Evolutionary conservation across 2,329 filamentous ascomycete species (phyloP).

Genomic region (Nigrospora sphaerica): DNA sequence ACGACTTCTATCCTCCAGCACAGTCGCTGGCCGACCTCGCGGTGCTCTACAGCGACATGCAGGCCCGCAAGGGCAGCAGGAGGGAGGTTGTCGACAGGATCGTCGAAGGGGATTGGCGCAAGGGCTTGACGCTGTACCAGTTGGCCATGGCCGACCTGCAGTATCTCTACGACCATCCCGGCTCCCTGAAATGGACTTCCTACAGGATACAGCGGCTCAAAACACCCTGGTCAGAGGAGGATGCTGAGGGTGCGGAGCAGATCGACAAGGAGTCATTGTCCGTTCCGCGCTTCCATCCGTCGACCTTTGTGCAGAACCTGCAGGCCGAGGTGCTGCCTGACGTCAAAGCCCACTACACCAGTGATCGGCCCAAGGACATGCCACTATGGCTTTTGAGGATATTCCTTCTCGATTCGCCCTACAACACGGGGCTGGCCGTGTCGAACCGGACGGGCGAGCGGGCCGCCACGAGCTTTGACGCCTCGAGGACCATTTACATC

Average conservation of each 20-base stretch:
- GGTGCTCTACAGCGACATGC: conserved; percentile 55
- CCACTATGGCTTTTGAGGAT: conserved; percentile 70
- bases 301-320: conserved; percentile 71
- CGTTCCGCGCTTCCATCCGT: conserved; percentile 70
- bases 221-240: conserved; percentile 29
- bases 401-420: conserved; percentile 74
- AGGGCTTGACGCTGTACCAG: conserved; percentile 58
- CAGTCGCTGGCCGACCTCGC: conserved; percentile 59
- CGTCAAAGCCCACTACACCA: conserved; percentile 77
- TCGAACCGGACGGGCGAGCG: conserved; percentile 12
- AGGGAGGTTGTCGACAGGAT: conserved; percentile 58
- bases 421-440: conserved; percentile 54
- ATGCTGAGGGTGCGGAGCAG: conserved; percentile 26
- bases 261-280: conserved; percentile 38
- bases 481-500: conserved; percentile 67
- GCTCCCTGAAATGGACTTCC: conserved; percentile 57
- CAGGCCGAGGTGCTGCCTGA: conserved; percentile 69
- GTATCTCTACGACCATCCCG: conserved; percentile 58
- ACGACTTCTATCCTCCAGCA: conserved; percentile 64
- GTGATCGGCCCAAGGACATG: conserved; percentile 63
- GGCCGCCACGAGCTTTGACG: conserved; percentile 45
- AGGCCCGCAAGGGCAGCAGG: conserved; percentile 52
- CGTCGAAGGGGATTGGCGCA: conserved; percentile 61
- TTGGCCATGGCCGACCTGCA: conserved; percentile 63
- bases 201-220: conserved; percentile 50